Evolutionary conservation across 208 protist species (phyloP), one percentile per base, ranked within the genome.

Genomic region (Acanthamoeba lenticulata): DNA sequence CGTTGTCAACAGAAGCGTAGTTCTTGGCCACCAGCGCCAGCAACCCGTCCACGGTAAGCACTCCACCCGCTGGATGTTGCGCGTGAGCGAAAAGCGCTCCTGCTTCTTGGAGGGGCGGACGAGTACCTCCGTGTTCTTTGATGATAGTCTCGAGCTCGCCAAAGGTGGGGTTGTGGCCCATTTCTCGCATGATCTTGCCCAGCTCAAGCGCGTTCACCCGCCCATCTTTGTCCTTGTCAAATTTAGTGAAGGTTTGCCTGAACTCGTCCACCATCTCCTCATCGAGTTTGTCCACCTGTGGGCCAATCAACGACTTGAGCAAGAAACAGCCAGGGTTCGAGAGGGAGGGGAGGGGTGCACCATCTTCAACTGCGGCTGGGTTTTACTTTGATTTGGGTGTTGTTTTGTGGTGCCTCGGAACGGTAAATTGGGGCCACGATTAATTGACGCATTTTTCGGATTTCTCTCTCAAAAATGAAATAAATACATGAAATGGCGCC

Each of bases 101-200:
- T 21, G 15, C 52, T 60, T 60, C 52, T 60, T 21, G 52, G 15
- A 60, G n/a, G n/a, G n/a, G n/a, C 19, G 2, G 11, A 52, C 1
- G 4, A 4, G 2, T 21, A 88, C 81, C 81, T 60, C 81, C 81
- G 34, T 89, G 29, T 65, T 99, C 98, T 32, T 97, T 97, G 79
- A 99, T 98, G 97, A 99, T 99, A 72, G 97, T 96, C 79, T 99
- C 95, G 36, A 99, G 95, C 94, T 99, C 98, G 40, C 47, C 81
- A 34, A 44, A 89, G 49, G 81, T 65, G 45, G 81, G 81, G 81
- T 65, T 55, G 49, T 65, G 81, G 29, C 81, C 81, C 81, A 89
- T 89, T 29, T 62, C n/a, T 24, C 81, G 42, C 81, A 89, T 89
- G 47, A 62, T 62, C 42, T 55, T 62, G 49, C 81, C 81, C n/a